Evolutionary conservation across 768 basidiomycete genomes (phyloP).

Genomic region (Hygrocybe coccinea): DNA sequence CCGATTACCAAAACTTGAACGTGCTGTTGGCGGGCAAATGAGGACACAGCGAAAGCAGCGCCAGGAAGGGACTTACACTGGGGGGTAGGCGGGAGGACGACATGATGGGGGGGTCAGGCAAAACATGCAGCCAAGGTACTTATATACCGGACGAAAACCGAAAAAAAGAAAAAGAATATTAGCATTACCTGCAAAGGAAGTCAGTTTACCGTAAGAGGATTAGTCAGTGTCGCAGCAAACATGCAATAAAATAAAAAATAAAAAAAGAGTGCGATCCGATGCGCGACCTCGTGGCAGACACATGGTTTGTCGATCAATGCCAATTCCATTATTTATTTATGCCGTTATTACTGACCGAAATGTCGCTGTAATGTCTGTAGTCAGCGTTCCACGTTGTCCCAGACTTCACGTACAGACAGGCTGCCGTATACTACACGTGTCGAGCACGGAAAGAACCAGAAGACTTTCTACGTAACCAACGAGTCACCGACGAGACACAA

Average conservation of each 20-base stretch:
- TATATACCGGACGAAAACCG: not conserved
- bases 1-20: conserved; percentile 44
- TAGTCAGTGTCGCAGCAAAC: not conserved
- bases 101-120: not conserved
- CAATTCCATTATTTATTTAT: too few relatives aligned
- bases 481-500: too few relatives aligned
- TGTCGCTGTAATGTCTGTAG: too few relatives aligned
- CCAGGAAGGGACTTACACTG: not conserved
- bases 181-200: conserved; percentile 1
- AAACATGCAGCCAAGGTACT: not conserved
- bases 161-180: not conserved
- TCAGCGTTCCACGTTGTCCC: too few relatives aligned
- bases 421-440: too few relatives aligned
- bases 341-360: too few relatives aligned
- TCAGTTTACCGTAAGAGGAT: not conserved
- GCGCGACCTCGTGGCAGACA: not conserved
- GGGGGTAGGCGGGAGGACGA: not conserved
- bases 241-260: not conserved
- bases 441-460: too few relatives aligned
- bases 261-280: too few relatives aligned
- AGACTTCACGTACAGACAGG: too few relatives aligned
- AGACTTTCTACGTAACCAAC: too few relatives aligned
- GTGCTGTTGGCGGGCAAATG: conserved; percentile 27
- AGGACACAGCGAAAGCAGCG: not conserved
- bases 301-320: too few relatives aligned